Evolutionary conservation across 441 rosid genomes (phyloP).

Genomic region (Brassica hybrid): DNA sequence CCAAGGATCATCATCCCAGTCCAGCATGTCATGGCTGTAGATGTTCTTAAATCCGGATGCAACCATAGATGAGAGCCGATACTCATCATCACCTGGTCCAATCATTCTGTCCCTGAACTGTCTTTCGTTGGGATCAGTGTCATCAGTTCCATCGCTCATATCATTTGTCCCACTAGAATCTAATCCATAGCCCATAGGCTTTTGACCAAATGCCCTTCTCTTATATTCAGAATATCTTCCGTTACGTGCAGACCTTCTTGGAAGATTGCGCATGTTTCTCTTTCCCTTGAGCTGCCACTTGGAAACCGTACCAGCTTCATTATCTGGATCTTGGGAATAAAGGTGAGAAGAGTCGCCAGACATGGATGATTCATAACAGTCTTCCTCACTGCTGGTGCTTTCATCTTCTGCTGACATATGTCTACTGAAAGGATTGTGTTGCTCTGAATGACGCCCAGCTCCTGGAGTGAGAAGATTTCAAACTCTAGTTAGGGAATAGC

Average conservation of each 20-base stretch:
- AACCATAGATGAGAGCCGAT: slow-evolving; percentile 49
- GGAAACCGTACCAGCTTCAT: slow-evolving; percentile 70
- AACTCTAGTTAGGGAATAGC: slow-evolving; percentile 29
- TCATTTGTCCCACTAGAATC: slow-evolving; percentile 46
- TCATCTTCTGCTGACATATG: slow-evolving; percentile 55
- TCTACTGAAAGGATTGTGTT: slow-evolving; percentile 48
- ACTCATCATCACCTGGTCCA: slow-evolving; percentile 48
- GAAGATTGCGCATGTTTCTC: slow-evolving; percentile 75
- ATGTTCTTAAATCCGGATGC: slow-evolving; percentile 49
- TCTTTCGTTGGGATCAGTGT: slow-evolving; percentile 52
- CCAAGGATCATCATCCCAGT: slow-evolving; percentile 65
- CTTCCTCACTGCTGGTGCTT: slow-evolving; percentile 78
- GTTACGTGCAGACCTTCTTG: slow-evolving; percentile 56
- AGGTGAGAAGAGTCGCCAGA: slow-evolving; percentile 66
- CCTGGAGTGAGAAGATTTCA: slow-evolving; percentile 43
- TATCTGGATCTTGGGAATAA: slow-evolving; percentile 54
- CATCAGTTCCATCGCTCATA: slow-evolving; percentile 49
- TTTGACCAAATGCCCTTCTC: slow-evolving; percentile 44
- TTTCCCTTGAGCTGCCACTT: slow-evolving; percentile 94
- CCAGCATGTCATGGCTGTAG: slow-evolving; percentile 44
- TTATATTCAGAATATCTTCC: slow-evolving; percentile 53
- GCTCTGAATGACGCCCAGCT: slow-evolving; percentile 51
- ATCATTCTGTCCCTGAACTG: slow-evolving; percentile 51
- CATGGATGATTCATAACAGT: slow-evolving; percentile 63
- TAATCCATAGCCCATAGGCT: slow-evolving; percentile 27